Evolutionary conservation across 2,329 filamentous ascomycete genomes (phyloP).

Genomic region (Diaporthe aspalathi): DNA sequence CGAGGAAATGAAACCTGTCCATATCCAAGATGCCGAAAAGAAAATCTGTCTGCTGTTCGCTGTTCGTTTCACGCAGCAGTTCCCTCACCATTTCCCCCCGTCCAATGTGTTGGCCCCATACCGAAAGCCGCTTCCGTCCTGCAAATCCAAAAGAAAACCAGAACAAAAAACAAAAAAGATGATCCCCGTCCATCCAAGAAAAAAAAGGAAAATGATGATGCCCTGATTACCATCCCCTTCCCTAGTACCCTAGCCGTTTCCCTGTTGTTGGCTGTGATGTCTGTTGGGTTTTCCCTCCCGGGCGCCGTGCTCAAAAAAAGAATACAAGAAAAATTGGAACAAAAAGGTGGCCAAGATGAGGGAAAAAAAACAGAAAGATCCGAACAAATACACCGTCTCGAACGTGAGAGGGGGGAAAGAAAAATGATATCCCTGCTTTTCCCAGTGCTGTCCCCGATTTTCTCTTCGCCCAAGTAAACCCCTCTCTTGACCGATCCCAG

Average conservation of each 20-base stretch:
- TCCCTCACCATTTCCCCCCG: background rate
- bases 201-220: background rate
- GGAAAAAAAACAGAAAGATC: background rate
- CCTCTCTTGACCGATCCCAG: conserved; percentile 18
- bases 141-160: background rate
- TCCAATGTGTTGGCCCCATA: conserved; percentile 15
- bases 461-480: conserved; percentile 11
- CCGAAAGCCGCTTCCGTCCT: conserved; percentile 1
- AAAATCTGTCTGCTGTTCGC: conserved; percentile 25
- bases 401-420: background rate
- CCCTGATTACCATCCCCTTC: conserved; percentile 25
- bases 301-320: conserved; percentile 34
- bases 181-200: background rate
- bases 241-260: conserved; percentile 29
- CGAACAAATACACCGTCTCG: conserved; percentile 18
- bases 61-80: conserved; percentile 18
- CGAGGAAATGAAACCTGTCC: conserved; percentile 19
- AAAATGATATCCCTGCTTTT: conserved; percentile 17
- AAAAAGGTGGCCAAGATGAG: conserved; percentile 11
- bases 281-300: conserved; percentile 14
- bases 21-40: conserved; percentile 22
- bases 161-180: background rate
- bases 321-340: conserved; percentile 17
- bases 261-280: conserved; percentile 22
- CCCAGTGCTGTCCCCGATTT: conserved; percentile 14